Percentiles rank a stretch among this genome's conserved stretches.
Evolutionary conservation across 2,329 filamentous ascomycete genomes (phyloP).

Genomic region (Ceratocystis smalleyi): DNA sequence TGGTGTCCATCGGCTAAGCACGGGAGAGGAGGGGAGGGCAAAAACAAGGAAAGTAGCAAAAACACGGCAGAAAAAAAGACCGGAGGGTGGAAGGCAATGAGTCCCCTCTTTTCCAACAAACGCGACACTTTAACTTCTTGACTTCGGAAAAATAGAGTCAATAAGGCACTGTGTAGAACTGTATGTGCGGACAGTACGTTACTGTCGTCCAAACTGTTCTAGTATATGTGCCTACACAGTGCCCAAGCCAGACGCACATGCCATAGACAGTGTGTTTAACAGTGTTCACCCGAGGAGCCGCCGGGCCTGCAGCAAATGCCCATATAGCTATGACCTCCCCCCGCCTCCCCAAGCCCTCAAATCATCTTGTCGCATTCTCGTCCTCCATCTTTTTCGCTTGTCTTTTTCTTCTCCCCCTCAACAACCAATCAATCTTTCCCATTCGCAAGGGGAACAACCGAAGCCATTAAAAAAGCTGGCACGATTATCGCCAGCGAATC

Average conservation of each 20-base stretch:
- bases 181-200: background rate
- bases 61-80: background rate
- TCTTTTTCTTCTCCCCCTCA: conserved; percentile 25
- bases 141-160: background rate
- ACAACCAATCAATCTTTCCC: conserved; percentile 35
- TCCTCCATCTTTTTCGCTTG: conserved; percentile 27
- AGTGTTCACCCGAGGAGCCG: conserved; percentile 3
- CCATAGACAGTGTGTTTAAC: background rate
- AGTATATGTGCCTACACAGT: background rate
- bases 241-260: background rate
- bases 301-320: background rate
- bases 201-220: background rate
- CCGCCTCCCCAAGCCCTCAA: conserved; percentile 28
- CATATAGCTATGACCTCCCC: conserved; percentile 15
- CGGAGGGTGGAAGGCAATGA: background rate
- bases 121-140: background rate
- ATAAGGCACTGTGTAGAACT: background rate
- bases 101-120: background rate
- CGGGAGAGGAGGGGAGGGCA: background rate
- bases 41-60: background rate
- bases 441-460: conserved; percentile 17
- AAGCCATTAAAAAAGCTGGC: conserved; percentile 17
- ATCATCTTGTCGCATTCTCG: conserved; percentile 35
- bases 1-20: background rate
- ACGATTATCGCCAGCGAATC: conserved; percentile 17